Base-by-base conservation (phyloP, 2,329 filamentous ascomycete genomes). In the Teratosphaeria zuluensis region DNA sequence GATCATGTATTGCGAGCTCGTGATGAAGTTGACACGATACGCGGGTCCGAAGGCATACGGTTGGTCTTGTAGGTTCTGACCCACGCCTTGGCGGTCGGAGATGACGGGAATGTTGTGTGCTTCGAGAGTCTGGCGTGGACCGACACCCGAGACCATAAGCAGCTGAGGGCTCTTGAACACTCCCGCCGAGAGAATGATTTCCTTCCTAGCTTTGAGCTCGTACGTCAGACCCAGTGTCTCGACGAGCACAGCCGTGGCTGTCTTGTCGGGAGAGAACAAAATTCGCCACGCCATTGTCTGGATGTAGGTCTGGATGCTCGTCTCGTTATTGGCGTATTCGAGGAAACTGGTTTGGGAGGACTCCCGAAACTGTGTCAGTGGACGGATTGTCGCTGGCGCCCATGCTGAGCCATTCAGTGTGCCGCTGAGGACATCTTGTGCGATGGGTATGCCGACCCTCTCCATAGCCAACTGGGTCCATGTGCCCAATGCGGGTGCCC, bases 101-200 rank as follows among this genome's bases (percentile, higher is more conserved):
- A 85, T 62, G 1, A 81, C 72, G 1, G 75, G 66, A 62, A 87
- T 86, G 19, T 74, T 71, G 64, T 81, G 77, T 57, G 76, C 74
- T 21, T 75, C 61, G 3, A 88, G 77, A 63, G 84, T 78, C 0
- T 73, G 67, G 11, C 71, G 66, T 0, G 83, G 82, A 0, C 84
- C 84, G 33, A 87, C 77, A 24, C 85, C 85, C 54, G 77, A 81
- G 2, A 87, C 78, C 73, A 85, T 83, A 11, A 88, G 80, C 2
- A 88, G 72, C 69, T 88, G 84, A 6, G 84, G 84, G 1, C 80
- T 80, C 72, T 87, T 84, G 71, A 82, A 87, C 0, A 81, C 79
- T 19, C 84, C 84, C 5, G 69, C 78, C 9, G 76, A 70, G 42
- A 79, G 60, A 61, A 80, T 77, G 38, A 79, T 73, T 63, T 80